Evolutionary conservation across 2,329 filamentous ascomycete species (phyloP).

Genomic region (Nannizziopsis barbatae): DNA sequence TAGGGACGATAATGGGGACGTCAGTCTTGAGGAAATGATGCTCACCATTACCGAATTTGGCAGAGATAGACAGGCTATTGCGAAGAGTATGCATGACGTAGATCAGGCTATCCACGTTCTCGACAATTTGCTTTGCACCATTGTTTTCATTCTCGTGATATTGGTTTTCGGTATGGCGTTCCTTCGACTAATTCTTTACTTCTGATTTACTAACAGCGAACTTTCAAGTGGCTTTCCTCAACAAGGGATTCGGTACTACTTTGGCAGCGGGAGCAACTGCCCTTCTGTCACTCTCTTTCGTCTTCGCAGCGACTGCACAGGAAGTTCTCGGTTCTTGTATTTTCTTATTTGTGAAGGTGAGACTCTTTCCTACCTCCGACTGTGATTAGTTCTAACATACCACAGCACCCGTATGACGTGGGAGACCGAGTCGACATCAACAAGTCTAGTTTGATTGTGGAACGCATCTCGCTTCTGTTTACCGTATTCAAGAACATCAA

Average conservation of each 20-base stretch:
- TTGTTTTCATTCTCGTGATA: constrained; percentile 68
- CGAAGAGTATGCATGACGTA: constrained; percentile 92
- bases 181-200: not conserved
- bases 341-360: constrained; percentile 81
- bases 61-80: constrained; percentile 76
- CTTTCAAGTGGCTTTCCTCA: constrained; percentile 65
- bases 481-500: constrained; percentile 79
- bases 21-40: constrained; percentile 91
- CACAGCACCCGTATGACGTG: constrained; percentile 79
- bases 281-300: constrained; percentile 88
- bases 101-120: constrained; percentile 86
- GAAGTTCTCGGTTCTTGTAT: constrained; percentile 98
- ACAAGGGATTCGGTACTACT: constrained; percentile 71
- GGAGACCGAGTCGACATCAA: constrained; percentile 82
- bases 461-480: constrained; percentile 88
- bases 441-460: constrained; percentile 61
- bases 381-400: not conserved
- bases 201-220: constrained; percentile 15
- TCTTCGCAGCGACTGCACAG: constrained; percentile 83
- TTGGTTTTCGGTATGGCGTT: constrained; percentile 61
- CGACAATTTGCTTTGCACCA: constrained; percentile 70
- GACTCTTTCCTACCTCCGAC: not conserved
- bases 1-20: constrained; percentile 80
- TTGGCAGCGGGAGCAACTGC: constrained; percentile 84
- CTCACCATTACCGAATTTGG: constrained; percentile 74